Conservation (phyloP, 179 eudicot genomes). For the Gypsophila paniculata region DNA sequence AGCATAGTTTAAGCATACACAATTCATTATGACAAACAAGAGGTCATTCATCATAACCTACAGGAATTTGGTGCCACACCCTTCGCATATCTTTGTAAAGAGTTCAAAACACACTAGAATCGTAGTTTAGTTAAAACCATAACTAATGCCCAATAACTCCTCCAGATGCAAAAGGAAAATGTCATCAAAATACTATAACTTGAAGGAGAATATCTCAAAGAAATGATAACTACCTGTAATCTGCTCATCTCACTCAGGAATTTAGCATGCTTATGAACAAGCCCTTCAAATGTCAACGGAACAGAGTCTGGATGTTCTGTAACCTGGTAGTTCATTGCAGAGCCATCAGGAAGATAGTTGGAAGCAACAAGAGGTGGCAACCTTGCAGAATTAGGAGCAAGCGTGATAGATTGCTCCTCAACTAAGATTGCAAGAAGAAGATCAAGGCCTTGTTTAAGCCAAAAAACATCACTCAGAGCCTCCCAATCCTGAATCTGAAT, state of each 20-base stretch:
- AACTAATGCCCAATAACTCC: not conserved
- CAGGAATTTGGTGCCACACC: too few species aligned
- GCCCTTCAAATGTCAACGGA: conserved; percentile 74
- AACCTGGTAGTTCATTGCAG: conserved; percentile 62
- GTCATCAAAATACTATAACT: not conserved
- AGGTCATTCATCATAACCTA: too few species aligned
- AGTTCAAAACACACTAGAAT: not conserved
- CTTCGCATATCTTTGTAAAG: not conserved
- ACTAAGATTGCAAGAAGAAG: conserved; percentile 95
- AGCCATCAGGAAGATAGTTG: conserved; percentile 50
- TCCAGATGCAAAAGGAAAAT: not conserved
- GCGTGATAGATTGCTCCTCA: conserved; percentile 86
- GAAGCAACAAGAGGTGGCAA: conserved; percentile 66
- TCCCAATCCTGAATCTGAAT: conserved; percentile 98
- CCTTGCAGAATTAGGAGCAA: conserved; percentile 95
- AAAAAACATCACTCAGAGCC: conserved; percentile 90
- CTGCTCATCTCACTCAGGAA: conserved; percentile 80
- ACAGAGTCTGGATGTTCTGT: conserved; percentile 63
- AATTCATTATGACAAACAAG: too few species aligned
- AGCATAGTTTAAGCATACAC: too few species aligned
- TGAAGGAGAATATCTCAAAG: not conserved
- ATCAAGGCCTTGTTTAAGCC: conserved; percentile 99
- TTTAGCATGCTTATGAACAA: conserved; percentile 66
- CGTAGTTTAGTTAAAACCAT: not conserved
- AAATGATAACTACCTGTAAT: conserved; percentile 53